phyloP scores from a whole-genome alignment of 2,329 filamentous ascomycete genomes.

The Chrysosphaeria jannelii region DNA sequence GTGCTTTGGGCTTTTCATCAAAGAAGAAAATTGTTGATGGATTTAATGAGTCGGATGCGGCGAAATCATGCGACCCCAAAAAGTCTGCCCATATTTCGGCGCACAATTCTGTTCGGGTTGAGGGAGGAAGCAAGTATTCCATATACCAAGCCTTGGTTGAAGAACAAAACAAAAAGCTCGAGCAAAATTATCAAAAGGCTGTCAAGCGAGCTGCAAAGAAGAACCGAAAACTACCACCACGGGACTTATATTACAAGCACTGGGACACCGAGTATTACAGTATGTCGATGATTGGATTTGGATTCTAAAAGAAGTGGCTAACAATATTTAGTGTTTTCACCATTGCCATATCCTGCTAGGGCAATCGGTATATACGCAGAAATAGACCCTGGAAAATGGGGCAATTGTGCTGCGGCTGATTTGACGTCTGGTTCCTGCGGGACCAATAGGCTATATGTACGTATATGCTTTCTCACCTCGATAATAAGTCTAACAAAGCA shows the following conservation, averaged over 20 bases:
- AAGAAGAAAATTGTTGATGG: conserved; percentile 14
- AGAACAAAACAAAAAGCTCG: conserved; percentile 14
- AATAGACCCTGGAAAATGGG: no score
- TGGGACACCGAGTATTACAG: conserved; percentile 21
- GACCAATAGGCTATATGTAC: conserved; percentile 15
- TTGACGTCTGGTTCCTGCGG: background rate
- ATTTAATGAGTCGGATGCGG: conserved; percentile 17
- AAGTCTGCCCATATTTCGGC: conserved; percentile 40
- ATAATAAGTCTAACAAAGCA: no score
- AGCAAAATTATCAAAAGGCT: conserved; percentile 25
- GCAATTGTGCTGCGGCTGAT: no score
- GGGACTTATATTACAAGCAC: conserved; percentile 19
- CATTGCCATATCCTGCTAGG: no score
- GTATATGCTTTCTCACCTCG: no score
- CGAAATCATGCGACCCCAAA: conserved; percentile 19
- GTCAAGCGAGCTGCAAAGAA: conserved; percentile 17
- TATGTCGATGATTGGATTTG: no score
- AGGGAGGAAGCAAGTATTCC: background rate
- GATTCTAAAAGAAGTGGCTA: no score
- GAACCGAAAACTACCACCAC: conserved; percentile 15
- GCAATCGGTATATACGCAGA: no score
- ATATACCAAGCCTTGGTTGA: no score
- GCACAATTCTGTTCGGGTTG: conserved; percentile 43
- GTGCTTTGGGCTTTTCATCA: no score
- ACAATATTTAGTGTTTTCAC: no score